Evolutionary conservation across 1,284 basidiomycete genomes (phyloP).

Genomic region (Malassezia obtusa): DNA sequence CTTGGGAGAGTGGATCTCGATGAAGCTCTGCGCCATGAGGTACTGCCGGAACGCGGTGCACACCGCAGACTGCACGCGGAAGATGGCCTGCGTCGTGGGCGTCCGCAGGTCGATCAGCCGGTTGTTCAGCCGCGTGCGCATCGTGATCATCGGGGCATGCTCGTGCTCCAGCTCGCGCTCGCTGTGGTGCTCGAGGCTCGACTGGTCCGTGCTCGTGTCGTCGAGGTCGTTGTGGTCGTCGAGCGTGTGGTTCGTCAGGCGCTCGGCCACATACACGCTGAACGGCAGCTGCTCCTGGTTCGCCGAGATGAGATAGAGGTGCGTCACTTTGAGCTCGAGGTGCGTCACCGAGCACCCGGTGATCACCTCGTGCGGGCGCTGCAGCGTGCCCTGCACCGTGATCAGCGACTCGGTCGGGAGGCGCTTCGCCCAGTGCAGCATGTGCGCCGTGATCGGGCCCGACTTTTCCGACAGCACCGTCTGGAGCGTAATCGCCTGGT

Average conservation of each 20-base stretch:
- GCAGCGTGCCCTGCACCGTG: constrained; percentile 29
- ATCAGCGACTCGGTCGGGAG: constrained; percentile 37
- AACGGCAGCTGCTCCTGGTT: constrained; percentile 35
- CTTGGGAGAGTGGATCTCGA: constrained; percentile 45
- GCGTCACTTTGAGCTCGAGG: constrained; percentile 35
- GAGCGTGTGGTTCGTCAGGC: constrained; percentile 24
- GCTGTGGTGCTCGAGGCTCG: constrained; percentile 3
- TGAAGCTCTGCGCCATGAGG: constrained; percentile 28
- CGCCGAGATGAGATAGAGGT: constrained; percentile 28
- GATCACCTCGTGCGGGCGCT: constrained; percentile 31
- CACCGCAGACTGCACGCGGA: constrained; percentile 38
- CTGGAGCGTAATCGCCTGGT: constrained; percentile 36
- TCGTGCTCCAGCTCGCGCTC: constrained; percentile 10
- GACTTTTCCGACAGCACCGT: constrained; percentile 28
- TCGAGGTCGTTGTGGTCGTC: constrained; percentile 18
- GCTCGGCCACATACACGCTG: constrained; percentile 39
- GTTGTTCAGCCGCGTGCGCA: constrained; percentile 37
- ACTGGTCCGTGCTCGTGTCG: constrained; percentile 1
- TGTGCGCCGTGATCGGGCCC: constrained; percentile 27
- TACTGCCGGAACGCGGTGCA: constrained; percentile 36
- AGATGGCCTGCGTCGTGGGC: constrained; percentile 37
- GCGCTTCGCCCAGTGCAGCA: constrained; percentile 38
- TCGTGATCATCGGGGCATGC: constrained; percentile 23
- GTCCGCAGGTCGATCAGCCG: constrained; percentile 41
- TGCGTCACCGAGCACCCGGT: constrained; percentile 29